Base-by-base conservation (phyloP, 805 yeast species). In the Yamadazyma endophytica region DNA sequence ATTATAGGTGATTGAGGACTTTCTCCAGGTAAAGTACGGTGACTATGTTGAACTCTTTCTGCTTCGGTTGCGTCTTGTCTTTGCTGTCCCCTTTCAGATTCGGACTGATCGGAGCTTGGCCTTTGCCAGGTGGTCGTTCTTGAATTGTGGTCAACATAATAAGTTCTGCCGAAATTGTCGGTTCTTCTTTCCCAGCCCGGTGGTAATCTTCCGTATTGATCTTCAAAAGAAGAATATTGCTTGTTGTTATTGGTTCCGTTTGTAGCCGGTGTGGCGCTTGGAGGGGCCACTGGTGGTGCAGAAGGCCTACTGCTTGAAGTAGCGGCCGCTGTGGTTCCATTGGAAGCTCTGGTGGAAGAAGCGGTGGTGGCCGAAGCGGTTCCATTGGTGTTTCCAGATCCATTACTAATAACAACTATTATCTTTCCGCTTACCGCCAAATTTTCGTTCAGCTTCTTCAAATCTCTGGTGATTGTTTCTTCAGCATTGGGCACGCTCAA, bases 111-210 rank as follows among this genome's bases (percentile, higher is more conserved):
- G 43, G 79, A 56, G 3, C 92, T 79, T 18, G 99, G 99, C 49
- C 99, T 76, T 49, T 84, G 88, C 99, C 99, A 92, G n/a, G 98
- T 90, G 6, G 99, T 92, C 6, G 96, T 85, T 62, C 97, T 79
- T 13, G 96, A 85, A 58, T 90, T 88, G 64, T 92, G 99, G 62
- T 92, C 99, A 21, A 92, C 98, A 55, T 90, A 92, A 61, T 92
- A 92, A 1, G 97, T 90, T 53, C 99, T 77, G 17, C 98, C 98
- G 51, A 88, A 85, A 58, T 88, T 87, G 58, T 92, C 99, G 1
- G 97, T 89, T 62, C 98, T 77, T 48, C 98, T 79, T 61, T 92
- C 99, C 97, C 98, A 92, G 4, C 99, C 99, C 5, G 96, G 87
- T 3, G 98, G 99, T 45, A 92, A 70, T 53, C 96, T 73, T 25